Conservation (phyloP, 2,329 filamentous ascomycete genomes). For the Ceratocystis cubensis region DNA sequence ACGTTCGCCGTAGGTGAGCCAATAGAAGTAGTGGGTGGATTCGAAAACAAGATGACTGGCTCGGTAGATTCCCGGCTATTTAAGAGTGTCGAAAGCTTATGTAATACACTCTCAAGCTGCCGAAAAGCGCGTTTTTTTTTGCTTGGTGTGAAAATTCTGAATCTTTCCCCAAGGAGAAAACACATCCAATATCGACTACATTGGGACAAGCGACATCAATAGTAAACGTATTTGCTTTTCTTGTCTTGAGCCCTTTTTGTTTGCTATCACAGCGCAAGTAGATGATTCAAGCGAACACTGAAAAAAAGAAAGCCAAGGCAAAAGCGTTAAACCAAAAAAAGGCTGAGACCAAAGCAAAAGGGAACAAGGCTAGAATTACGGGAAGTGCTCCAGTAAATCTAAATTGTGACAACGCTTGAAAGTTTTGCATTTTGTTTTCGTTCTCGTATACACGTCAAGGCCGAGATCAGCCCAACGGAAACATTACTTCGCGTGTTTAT, state of each 20-base stretch:
- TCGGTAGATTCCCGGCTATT: no score
- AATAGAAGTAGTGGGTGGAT: no score
- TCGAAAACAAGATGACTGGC: no score
- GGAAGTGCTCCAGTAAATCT: neutral
- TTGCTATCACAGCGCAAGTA: conserved; percentile 2
- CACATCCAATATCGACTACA: neutral
- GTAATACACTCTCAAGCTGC: no score
- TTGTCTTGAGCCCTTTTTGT: neutral
- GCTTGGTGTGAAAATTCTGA: neutral
- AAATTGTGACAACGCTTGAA: neutral
- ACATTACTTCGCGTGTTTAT: neutral
- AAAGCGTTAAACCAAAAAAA: neutral
- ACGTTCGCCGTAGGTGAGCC: no score
- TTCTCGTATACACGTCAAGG: neutral
- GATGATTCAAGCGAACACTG: conserved; percentile 8
- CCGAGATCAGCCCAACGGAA: neutral
- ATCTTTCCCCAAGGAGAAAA: neutral
- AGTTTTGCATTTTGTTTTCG: neutral
- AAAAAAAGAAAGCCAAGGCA: neutral
- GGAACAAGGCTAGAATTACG: neutral
- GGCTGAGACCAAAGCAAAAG: neutral
- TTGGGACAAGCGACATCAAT: neutral
- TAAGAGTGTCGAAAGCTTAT: no score
- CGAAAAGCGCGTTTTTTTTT: no score
- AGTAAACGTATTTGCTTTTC: neutral